These are phyloP conservation scores for Phlebopus sp. DNA, from an alignment of 1,284 basidiomycete species.

Conservation along the genomic window DNA sequence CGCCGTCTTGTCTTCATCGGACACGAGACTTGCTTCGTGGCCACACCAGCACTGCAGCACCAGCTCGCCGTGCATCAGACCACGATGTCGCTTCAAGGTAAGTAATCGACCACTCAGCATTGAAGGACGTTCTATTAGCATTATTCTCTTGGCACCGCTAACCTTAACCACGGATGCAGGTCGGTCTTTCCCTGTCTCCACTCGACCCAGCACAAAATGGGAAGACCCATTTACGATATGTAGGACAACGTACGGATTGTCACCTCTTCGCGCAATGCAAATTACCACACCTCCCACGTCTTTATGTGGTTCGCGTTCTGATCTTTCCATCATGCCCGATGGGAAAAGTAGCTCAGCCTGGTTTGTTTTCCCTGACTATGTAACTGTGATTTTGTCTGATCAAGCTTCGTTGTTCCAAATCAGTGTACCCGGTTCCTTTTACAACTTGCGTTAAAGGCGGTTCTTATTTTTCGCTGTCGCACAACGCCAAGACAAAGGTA, in stretches of 20 bases:
- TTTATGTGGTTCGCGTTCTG: conserved; percentile 18
- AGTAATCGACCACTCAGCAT: not conserved
- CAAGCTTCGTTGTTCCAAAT: conserved; percentile 7
- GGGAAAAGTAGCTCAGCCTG: conserved; percentile 19
- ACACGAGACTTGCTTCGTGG: not conserved
- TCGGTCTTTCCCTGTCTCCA: conserved; percentile 2
- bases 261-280: not conserved
- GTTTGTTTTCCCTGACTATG: conserved; percentile 12
- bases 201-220: conserved; percentile 5
- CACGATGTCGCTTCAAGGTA: conserved; percentile 1
- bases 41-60: not conserved
- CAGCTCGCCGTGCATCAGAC: not conserved
- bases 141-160: conserved; percentile 7
- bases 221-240: conserved; percentile 6
- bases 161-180: not conserved
- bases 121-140: not conserved
- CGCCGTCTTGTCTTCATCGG: too few relatives aligned
- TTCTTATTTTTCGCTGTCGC: conserved; percentile 5
- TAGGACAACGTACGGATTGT: conserved; percentile 6
- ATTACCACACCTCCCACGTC: conserved; percentile 25
- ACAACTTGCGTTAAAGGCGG: conserved; percentile 9
- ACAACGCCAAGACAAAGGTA: conserved; percentile 25
- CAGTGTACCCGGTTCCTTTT: conserved; percentile 9
- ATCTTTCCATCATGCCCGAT: conserved; percentile 15
- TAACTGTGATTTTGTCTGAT: conserved; percentile 14